A percentile compares a stretch with the other conserved stretches of the same genome.
These are phyloP conservation scores for Russula olivacea DNA, from an alignment of 768 basidiomycete species.

Conservation along the genomic window DNA sequence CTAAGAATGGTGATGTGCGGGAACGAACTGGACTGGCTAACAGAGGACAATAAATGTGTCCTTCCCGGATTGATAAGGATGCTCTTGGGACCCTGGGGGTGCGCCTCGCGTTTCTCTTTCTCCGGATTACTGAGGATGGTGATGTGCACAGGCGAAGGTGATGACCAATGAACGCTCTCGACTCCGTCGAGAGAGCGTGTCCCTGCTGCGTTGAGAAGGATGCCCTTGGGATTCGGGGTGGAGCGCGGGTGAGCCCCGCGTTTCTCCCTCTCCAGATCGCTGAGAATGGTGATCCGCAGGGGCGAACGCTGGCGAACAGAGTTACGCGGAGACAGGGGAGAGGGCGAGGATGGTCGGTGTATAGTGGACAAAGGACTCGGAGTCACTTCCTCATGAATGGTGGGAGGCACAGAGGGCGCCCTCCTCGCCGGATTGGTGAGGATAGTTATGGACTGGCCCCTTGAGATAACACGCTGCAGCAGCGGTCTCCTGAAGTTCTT, in stretches of 20 bases:
- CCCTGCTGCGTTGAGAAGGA: background rate
- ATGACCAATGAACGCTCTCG: too few relatives aligned
- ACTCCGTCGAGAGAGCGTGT: background rate
- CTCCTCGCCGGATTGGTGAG: constrained; percentile 6
- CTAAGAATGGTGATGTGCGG: background rate
- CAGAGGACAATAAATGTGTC: too few relatives aligned
- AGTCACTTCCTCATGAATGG: background rate
- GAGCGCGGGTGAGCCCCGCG: too few relatives aligned
- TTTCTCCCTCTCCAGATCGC: background rate
- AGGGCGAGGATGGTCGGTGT: background rate
- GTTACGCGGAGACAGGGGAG: background rate
- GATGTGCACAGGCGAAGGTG: background rate
- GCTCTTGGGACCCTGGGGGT: too few relatives aligned
- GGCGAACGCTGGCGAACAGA: background rate
- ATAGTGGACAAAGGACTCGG: background rate
- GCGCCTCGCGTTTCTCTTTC: background rate
- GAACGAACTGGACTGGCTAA: background rate
- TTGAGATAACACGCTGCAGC: background rate
- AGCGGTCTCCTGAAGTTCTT: background rate
- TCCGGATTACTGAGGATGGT: background rate
- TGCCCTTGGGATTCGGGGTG: background rate
- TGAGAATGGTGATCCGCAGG: background rate
- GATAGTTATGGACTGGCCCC: constrained; percentile 1
- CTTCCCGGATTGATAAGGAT: too few relatives aligned
- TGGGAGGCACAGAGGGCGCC: background rate